Evolutionary conservation across 2,329 filamentous ascomycete genomes (phyloP), one percentile per base, ranked within the genome.

Genomic region (Cyphellophora attinorum): DNA sequence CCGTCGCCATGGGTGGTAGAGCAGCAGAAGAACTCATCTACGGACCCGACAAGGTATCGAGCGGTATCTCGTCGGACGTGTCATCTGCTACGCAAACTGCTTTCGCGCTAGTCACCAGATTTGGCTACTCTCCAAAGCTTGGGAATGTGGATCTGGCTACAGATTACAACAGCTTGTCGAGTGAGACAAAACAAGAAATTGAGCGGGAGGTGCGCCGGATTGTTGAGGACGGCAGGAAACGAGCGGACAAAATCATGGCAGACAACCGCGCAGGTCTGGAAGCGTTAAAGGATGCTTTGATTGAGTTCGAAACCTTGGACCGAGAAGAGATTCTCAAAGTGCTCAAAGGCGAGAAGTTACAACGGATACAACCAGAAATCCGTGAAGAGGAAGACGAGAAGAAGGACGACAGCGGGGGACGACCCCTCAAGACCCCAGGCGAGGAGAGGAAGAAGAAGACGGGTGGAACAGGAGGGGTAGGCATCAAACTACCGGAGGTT

Each of bases 231-330:
- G 83, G 81, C 11, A 81, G 85, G 41, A 67, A 74, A 36, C 81
- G 86, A 21, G 85, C 88, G 1, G 67, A 62, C 27, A 72, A 73
- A 30, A 68, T 96, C 4, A 62, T 98, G 30, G 74, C 71, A 2
- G 72, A 76, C 21, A 85, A 82, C 56, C 76, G 86, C 37, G 79
- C 81, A 39, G 89, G 94, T 58, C 72, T 98, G 5, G 89, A 98
- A 50, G 67, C 85, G 8, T 67, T 98, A 6, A 89, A 91, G 17
- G 79, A 88, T 52, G 91, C 88, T 5, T 70, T 98, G 6, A 77
- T 98, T 19, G 80, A 95, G 59, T 96, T 95, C 58, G 91, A 98
- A 67, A 95, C 86, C 0, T 64, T 98, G 33, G 81, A 82, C 57
- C 83, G 81, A 58, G 78, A 81, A 3, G 91, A 98, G 59, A 93